phyloP scores from a whole-genome alignment of 169 alveolate genomes.

The Babesia gibsoni region DNA sequence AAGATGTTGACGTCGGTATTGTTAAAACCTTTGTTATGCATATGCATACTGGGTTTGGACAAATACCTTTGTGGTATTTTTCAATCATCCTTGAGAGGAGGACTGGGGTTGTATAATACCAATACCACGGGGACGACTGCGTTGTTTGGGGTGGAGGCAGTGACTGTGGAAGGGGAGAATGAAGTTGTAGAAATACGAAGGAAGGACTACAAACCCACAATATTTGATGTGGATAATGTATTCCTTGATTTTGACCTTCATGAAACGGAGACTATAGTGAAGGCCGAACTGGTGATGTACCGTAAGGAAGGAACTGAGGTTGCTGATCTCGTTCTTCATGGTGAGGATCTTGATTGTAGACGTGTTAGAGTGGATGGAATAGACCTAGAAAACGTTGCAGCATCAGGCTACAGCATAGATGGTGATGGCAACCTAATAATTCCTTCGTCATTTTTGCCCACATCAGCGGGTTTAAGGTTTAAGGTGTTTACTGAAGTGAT shows the following conservation, averaged over 20 bases:
- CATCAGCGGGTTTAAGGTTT: conserved; percentile 50
- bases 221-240: conserved; percentile 74
- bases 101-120: too few relatives aligned
- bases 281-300: conserved; percentile 66
- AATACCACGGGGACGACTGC: too few relatives aligned
- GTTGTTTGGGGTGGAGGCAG: too few relatives aligned
- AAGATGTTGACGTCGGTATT: too few relatives aligned
- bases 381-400: conserved; percentile 64
- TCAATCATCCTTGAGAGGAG: too few relatives aligned
- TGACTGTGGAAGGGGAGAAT: too few relatives aligned
- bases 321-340: conserved; percentile 81
- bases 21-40: too few relatives aligned
- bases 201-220: conserved; percentile 83
- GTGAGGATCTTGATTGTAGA: conserved; percentile 81
- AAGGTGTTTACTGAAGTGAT: conserved; percentile 73
- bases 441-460: conserved; percentile 64
- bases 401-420: conserved; percentile 68
- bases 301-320: conserved; percentile 65
- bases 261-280: conserved; percentile 72
- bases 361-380: conserved; percentile 74
- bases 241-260: conserved; percentile 73
- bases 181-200: conserved; percentile 77
- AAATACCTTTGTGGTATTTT: too few relatives aligned
- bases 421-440: conserved; percentile 72
- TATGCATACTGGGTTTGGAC: too few relatives aligned